Base-by-base conservation (phyloP, 176 grass and related monocot species). In the Raddia guianensis region DNA sequence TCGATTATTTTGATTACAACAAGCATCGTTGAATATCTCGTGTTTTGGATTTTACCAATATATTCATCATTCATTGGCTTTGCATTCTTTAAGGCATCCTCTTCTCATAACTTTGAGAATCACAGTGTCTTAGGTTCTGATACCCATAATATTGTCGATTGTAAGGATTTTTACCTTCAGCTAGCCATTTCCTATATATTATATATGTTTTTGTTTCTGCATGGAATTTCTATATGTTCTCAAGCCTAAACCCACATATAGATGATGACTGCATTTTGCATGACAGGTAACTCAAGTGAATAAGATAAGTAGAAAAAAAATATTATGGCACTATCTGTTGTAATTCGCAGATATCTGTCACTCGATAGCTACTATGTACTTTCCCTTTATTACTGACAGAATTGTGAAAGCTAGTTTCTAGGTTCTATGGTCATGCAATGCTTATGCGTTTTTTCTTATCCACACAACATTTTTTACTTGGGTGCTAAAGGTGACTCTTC, bases 401-500 rank as follows among this genome's bases (percentile, higher is more conserved):
- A 74, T 49, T 68, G 9, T 50, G 8, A 72, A 82, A 35, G 27
- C 14, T 59, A 65, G 13, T n/a, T 61, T 69, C 46, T 49, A 40
- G 50, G 32, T 76, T 50, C 53, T 61, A 52, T 58, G 49, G 11
- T 69, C 73, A 33, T 49, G 9, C 20, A 37, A 49, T 76, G 34
- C 49, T 70, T 80, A 64, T 80, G 57, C 19, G 19, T 50, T 44
- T 12, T 8, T 59, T 12, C 66, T 48, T 81, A 72, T 61, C 34
- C 19, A 19, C 58, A 21, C 43, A 76, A 47, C 53, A 49, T 11
- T 58, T 68, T 62, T 19, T 51, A 77, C 21, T 77, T 77, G 55
- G 65, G 51, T 70, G 33, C 54, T 74, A 71, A 84, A 70, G 32
- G 33, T 85, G 44, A 4, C 3, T 77, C 82, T 63, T 32, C 15